Evolutionary conservation across 2,329 filamentous ascomycete species (phyloP), one percentile per base, ranked within the genome.

Genomic region (Pseudocercospora fuligena): DNA sequence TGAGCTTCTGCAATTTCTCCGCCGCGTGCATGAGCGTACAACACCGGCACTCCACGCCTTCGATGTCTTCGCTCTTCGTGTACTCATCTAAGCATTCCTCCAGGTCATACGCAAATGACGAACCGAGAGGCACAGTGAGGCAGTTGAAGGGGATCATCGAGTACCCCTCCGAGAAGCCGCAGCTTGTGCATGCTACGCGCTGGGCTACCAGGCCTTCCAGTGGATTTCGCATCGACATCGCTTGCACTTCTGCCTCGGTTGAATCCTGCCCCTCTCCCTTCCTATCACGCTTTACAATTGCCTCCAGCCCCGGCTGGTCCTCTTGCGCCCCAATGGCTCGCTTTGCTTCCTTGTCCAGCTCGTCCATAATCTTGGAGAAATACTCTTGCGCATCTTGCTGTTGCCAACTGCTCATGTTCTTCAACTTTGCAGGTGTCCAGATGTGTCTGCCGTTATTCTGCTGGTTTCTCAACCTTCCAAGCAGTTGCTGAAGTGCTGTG

Each of bases 301-400:
- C 61, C 62, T 76, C 72, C n/a, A 78, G 60, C 4, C 76, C 76
- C 14, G 64, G 56, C 59, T 74, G 70, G 12, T 60, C 56, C 51
- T 68, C 67, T 23, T 54, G 64, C 14, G 66, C 63, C 5, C 53
- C 60, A 9, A 70, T 59, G 14, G 63, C 80, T 78, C 74, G 81
- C 65, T 69, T 82, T 76, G 76, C 79, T 77, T 73, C 82, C 78
- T 76, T 83, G 70, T 97, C 93, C 57, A 97, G 80, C 63, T 79
- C 77, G 54, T 79, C 77, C 70, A 79, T 74, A 14, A 99, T 85
- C 74, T 94, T 96, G 16, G 93, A 94, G 74, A 92, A 97, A 78
- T 98, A 99, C 78, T 99, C 95, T 77, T 98, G 95, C 5, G 95
- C 95, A 80, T 99, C 95, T 79, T 99, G 95, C 77, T 98, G 95